phyloP scores from a whole-genome alignment of 768 basidiomycete genomes.

The Nidularia pulvinata region DNA sequence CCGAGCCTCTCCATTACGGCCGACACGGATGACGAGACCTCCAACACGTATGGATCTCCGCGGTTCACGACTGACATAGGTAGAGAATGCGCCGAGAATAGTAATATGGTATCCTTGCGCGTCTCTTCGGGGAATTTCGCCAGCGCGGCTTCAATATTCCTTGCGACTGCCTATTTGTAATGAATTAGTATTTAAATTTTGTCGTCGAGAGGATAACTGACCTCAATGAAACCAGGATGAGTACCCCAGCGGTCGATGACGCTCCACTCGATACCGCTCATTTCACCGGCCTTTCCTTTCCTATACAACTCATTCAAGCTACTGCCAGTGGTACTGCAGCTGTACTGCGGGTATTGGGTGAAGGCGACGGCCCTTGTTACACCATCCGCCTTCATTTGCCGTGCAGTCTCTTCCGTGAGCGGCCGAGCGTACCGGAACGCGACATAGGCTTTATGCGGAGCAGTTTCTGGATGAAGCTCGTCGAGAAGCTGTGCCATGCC shows the following conservation, averaged over 20 bases:
- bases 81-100: conserved; percentile 97
- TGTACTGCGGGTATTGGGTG: conserved; percentile 98
- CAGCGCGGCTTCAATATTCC: conserved; percentile 83
- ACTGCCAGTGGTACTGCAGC: conserved; percentile 97
- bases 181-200: background rate
- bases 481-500: conserved; percentile 91
- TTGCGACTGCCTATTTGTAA: conserved; percentile 74
- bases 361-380: conserved; percentile 94
- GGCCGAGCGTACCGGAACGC: conserved; percentile 95
- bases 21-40: conserved; percentile 92
- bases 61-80: conserved; percentile 99
- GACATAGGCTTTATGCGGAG: conserved; percentile 95
- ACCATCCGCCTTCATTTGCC: conserved; percentile 86
- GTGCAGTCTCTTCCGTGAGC: conserved; percentile 80
- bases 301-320: conserved; percentile 92
- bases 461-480: conserved; percentile 90
- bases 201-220: conserved; percentile 27
- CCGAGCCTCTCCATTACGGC: conserved; percentile 90
- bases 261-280: conserved; percentile 85
- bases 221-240: conserved; percentile 93
- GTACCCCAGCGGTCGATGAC: conserved; percentile 99
- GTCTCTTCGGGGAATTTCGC: conserved; percentile 71
- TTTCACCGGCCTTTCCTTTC: conserved; percentile 57
- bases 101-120: conserved; percentile 75
- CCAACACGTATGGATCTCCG: conserved; percentile 95